Evolutionary conservation across 257 asterid genomes (phyloP), one percentile per base, ranked within the genome.

Genomic region (Solanum pimpinellifolium): DNA sequence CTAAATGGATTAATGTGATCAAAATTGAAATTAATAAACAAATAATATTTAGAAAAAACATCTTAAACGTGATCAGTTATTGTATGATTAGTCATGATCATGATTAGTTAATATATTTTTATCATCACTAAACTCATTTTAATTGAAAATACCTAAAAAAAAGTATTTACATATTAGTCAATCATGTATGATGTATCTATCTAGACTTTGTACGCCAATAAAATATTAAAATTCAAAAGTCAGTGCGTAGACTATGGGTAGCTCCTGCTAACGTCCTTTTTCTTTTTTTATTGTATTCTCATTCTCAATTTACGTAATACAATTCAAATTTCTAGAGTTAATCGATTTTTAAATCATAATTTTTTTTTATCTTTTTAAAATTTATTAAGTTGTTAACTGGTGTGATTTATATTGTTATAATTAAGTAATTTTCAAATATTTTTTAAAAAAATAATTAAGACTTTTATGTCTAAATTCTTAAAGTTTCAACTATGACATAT

Each of bases 361-460:
- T 62, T 18, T 18, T 23, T 23, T 62, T 2, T 23, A 23, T 62
- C 7, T 10, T 2, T 10, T 62, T 62, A 11, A 23, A 10, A 62
- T 23, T 10, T 62, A 21, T 60, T 23, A 21, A 60, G 13, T 9
- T 21, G 27, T 23, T 60, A 60, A 60, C 10, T 21, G 0, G 25
- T 23, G 6, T 60, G 27, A 21, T 60, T 60, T 60, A 21, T 1
- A 5, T 23, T 21, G 0, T 23, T 62, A 23, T 29, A 29, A 29
- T 62, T n/a, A 23, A 29, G 3, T 9, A 62, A 60, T 62, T 23
- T 62, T 62, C 15, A 62, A 6, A 62, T 62, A 10, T 23, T 23
- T 62, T 14, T 0, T 2, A 3, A 4, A 60, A 62, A 9, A 4
- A 62, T n/a, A 1, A 10, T 10, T 11, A 2, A 62, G 11, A 3